Evolutionary conservation across 1,139 yeast genomes (phyloP), one percentile per base, ranked within the genome.

Genomic region (Hemisphaericaspora xylanilytica): DNA sequence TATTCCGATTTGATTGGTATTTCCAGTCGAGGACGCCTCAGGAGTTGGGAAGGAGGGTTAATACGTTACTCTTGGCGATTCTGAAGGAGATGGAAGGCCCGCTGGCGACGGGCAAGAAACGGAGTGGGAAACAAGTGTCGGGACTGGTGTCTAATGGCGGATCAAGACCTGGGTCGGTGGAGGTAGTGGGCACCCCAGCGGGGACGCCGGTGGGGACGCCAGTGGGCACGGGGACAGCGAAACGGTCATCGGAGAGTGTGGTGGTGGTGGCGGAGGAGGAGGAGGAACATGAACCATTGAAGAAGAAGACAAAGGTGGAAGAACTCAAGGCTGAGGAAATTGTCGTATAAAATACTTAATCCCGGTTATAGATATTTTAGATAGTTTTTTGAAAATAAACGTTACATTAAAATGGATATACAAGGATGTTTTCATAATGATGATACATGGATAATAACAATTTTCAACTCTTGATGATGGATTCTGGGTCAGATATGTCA

Each of bases 1-100:
- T 85, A 38, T 92, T 92, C 66, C 75, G 78, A 37, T 92, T 88
- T 58, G 96, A 92, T 53, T 92, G 96, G 94, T 92, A 81, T 58
- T 78, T 92, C 56, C 70, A 78, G 46, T 85, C 96, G 0, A 73
- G 98, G 50, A 83, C 95, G 0, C 80, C 95, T 0, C 84, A 81
- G 46, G 98, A 92, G 53, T 56, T 92, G 33, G 80, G 88, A 7
- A 76, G 97, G 58, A 76, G 98, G 51, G 80, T 89, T 32, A 81
- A 78, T 37, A 89, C 97, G 0, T 66, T 92, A 40, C 62, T 92
- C 35, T 67, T 88, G 26, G 85, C 95, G 4, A 73, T 92, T 18
- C 79, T 88, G 0, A 77, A 90, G 52, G 97, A 92, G 52, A 72
- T 74, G 46, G 96, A 87, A 46, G 85, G 85, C 0, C 81, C 84